Evolutionary conservation across 495 filamentous ascomycete genomes (phyloP), one percentile per base, ranked within the genome.

Genomic region (Peziza echinospora): DNA sequence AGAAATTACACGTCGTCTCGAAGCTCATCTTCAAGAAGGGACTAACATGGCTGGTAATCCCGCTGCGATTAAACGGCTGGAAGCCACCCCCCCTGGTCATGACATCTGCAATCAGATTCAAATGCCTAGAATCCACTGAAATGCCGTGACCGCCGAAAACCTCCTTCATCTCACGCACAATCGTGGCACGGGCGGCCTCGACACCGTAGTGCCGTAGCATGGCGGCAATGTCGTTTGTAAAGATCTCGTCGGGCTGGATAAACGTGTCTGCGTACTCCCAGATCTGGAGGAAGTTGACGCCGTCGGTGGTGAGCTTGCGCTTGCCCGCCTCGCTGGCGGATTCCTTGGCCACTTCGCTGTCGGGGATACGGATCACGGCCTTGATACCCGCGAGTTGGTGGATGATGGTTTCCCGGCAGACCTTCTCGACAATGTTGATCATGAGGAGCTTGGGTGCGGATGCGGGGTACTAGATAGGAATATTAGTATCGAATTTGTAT

Each of bases 11-110:
- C 19, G 89, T 96, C 5, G 89, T 96, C 70, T 99, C 86, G 67
- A 94, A 96, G 62, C 82, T 91, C 84, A 93, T 93, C 71, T 94
- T 93, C 63, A 86, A 78, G 51, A 96, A 84, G 1, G 89, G 85
- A 45, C 79, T 86, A 13, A 82, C 76, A 56, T 78, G 80, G 49
- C 79, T 72, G 59, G 76, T 80, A 45, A 96, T 60, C 16, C 86
- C 89, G 53, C 78, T 86, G 41, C 89, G 78, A 63, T 81, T 93
- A 66, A 96, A 99, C 2, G 87, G 76, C 16, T 71, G 76, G 64
- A 89, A 96, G 16, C 74, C 75, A 51, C 89, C 89, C 50, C 75
- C 76, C 22, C 84, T 66, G 16, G 91, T 96, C 89, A 97, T 97
- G 63, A 79, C 81, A 64, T 97, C 89, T 45, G 80, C 87, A 53